Evolutionary conservation across 805 yeast species (phyloP).

Genomic region (Suhomyces prunicola): DNA sequence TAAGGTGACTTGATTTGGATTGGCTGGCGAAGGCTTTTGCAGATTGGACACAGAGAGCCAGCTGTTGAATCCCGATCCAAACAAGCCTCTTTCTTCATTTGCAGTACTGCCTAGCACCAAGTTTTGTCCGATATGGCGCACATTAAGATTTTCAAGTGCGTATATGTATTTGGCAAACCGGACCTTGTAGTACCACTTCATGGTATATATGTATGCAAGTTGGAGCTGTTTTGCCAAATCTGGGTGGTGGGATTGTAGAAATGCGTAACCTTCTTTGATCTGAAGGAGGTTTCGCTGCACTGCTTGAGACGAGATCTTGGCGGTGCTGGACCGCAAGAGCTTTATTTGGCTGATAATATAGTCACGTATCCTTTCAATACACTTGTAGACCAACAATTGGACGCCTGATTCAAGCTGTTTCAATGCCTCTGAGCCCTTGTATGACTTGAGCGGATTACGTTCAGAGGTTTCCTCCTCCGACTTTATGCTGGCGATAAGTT

Average conservation of each 20-base stretch:
- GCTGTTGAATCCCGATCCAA: conserved; percentile 22
- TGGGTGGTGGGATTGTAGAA: conserved; percentile 52
- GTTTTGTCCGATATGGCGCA: conserved; percentile 53
- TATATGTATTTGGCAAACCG: conserved; percentile 74
- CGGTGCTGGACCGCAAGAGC: conserved; percentile 52
- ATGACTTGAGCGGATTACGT: conserved; percentile 4
- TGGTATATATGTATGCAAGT: conserved; percentile 80
- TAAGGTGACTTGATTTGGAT: conserved; percentile 18
- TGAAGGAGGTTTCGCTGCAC: conserved; percentile 65
- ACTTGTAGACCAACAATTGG: conserved; percentile 54
- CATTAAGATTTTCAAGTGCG: conserved; percentile 62
- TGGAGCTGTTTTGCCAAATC: conserved; percentile 69
- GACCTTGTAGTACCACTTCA: conserved; percentile 88
- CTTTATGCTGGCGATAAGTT: conserved; percentile 44
- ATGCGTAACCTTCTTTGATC: conserved; percentile 59
- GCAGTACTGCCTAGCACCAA: conserved; percentile 50
- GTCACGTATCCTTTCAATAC: conserved; percentile 74
- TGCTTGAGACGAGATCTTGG: conserved; percentile 63
- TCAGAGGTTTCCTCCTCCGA: not conserved
- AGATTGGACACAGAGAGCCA: conserved; percentile 17
- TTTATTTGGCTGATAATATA: conserved; percentile 64
- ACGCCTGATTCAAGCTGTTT: conserved; percentile 35
- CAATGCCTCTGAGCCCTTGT: conserved; percentile 25
- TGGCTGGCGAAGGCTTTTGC: conserved; percentile 1
- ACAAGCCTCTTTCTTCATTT: conserved; percentile 20